phyloP scores from a whole-genome alignment of 768 basidiomycete species.

The Lactarius sanguifluus region DNA sequence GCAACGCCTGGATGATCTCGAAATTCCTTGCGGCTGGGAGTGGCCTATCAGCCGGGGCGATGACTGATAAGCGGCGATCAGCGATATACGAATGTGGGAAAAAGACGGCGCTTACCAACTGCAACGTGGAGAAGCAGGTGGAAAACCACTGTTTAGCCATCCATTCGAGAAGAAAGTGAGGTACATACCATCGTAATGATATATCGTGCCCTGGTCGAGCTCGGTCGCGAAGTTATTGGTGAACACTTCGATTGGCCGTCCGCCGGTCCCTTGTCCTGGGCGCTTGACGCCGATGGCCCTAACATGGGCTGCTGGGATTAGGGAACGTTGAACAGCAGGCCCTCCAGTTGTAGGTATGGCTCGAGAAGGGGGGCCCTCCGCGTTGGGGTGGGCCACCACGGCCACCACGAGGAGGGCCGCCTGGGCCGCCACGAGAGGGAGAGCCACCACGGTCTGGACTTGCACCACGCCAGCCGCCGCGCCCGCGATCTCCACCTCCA shows the following conservation, averaged over 20 bases:
- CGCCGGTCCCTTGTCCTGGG: conserved; percentile 59
- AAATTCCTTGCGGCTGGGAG: conserved; percentile 68
- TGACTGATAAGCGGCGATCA: conserved; percentile 44
- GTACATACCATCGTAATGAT: conserved; percentile 75
- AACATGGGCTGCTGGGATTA: conserved; percentile 44
- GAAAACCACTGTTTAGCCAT: not conserved
- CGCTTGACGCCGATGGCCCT: conserved; percentile 66
- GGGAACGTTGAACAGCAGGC: conserved; percentile 14
- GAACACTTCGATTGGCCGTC: conserved; percentile 42
- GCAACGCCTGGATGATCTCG: conserved; percentile 64
- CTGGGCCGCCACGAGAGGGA: conserved; percentile 26
- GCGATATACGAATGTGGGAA: not conserved
- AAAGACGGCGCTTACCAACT: conserved; percentile 45
- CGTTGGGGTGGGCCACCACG: conserved; percentile 30
- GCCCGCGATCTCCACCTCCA: conserved; percentile 8
- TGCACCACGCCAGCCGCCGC: conserved; percentile 12
- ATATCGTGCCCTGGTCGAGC: conserved; percentile 61
- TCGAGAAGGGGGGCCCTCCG: conserved; percentile 37
- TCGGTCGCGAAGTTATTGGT: conserved; percentile 66
- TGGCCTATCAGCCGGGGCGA: conserved; percentile 60
- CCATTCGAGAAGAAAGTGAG: conserved; percentile 9
- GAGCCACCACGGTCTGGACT: conserved; percentile 4
- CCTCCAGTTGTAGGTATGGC: conserved; percentile 28
- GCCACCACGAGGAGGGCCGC: conserved; percentile 37
- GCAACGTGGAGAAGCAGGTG: conserved; percentile 5